A percentile compares a stretch with the other conserved stretches of the same genome.
Evolutionary conservation across 108 stramenopile species (phyloP).

Genomic region (Aurantiochytrium sp.): DNA sequence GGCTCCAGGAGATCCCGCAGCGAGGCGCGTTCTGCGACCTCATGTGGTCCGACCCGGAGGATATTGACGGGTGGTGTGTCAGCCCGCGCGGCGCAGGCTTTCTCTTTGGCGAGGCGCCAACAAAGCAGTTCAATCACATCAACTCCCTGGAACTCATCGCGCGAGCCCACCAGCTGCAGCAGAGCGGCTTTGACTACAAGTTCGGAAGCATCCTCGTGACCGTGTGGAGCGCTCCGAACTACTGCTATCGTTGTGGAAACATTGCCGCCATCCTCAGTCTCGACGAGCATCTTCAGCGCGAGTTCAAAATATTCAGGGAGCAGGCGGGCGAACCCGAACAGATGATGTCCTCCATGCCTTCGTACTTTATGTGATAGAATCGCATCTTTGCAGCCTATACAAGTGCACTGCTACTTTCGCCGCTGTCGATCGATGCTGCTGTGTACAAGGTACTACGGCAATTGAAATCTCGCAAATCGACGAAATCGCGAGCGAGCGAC

Average conservation of each 20-base stretch:
- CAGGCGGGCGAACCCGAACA: background rate
- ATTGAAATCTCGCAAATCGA: too few species aligned
- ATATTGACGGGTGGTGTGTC: conserved; percentile 85
- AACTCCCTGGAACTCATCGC: conserved; percentile 82
- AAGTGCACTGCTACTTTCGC: too few species aligned
- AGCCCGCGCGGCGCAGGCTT: conserved; percentile 86
- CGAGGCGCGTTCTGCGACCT: conserved; percentile 88
- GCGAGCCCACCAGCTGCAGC: conserved; percentile 92
- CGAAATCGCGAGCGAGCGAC: too few species aligned
- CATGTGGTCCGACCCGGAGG: conserved; percentile 76
- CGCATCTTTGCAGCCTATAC: too few species aligned
- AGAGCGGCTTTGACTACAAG: conserved; percentile 86
- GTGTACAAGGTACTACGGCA: too few species aligned
- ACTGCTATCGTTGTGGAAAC: conserved; percentile 97
- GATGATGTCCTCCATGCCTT: background rate
- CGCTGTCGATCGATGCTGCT: too few species aligned
- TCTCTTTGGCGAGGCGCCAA: conserved; percentile 79
- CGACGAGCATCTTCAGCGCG: conserved; percentile 56
- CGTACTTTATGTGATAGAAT: background rate
- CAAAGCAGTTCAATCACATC: conserved; percentile 83
- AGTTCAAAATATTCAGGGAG: background rate
- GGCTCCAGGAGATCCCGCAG: conserved; percentile 82
- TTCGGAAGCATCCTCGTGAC: conserved; percentile 76
- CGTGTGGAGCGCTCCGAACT: conserved; percentile 92
- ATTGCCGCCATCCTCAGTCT: conserved; percentile 77